Base-by-base conservation (phyloP, 768 basidiomycete species). In the Agaricus blazei region DNA sequence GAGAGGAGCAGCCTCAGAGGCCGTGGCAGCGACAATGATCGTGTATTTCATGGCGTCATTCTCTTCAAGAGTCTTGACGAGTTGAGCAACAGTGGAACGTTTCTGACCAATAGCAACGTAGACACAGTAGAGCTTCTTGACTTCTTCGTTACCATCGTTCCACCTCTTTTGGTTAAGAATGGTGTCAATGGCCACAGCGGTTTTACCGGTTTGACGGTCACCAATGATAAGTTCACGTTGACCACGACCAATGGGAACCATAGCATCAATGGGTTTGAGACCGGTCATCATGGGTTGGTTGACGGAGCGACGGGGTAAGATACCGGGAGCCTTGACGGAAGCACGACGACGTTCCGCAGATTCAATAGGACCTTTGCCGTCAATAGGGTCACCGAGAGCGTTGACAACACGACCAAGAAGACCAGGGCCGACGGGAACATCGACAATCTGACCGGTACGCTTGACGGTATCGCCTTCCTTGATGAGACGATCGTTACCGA, bases 201-300 rank as follows among this genome's bases (percentile, higher is more conserved):
- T 98, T 79, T 99, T 99, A 58, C 97, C 97, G 59, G 97, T 99
- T 71, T 99, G 97, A 87, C 97, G 94, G 70, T 99, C 97, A 85
- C 97, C 97, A 65, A 99, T 99, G 74, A 99, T 99, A 57, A 99
- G 83, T 77, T 99, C 97, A 91, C 97, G 97, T 80, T 99, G 97
- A 60, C 97, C 97, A 88, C 97, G 97, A 71, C 97, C 97, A 72
- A 99, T 99, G 67, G 97, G 97, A 62, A 99, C 97, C 94, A 99
- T 97, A 71, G 97, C 96, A 75, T 99, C 97, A 73, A 99, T 98
- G 70, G 96, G 94, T 81, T 99, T 99, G 71, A 99, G 88, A 80
- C 97, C 97, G 63, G 97, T 99, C 90, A 97, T 92, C 97, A 99
- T 99, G 64, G 97, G 96, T 83, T 98, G 93, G 82, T 93, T 92